Conservation (phyloP, 495 filamentous ascomycete species). For the Ascodesmis nigricans region DNA sequence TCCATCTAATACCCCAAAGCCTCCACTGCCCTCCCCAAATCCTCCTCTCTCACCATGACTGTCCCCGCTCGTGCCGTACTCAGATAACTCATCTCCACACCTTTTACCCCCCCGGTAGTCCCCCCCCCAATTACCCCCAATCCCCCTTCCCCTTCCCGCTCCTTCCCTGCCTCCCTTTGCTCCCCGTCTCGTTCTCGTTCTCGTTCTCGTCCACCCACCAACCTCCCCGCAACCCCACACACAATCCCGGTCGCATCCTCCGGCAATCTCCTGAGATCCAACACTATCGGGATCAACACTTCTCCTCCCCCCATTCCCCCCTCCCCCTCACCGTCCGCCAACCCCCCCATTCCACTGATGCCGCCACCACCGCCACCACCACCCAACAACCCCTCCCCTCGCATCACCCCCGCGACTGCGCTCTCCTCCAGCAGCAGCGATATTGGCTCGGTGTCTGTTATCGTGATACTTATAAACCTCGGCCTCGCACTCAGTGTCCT, state of each 20-base stretch:
- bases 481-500: no score
- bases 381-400: no score
- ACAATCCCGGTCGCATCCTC: conserved; percentile 85
- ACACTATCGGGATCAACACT: conserved; percentile 65
- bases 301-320: no score
- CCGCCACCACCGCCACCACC: no score
- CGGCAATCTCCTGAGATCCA: conserved; percentile 62
- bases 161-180: conserved; percentile 23
- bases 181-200: conserved; percentile 16
- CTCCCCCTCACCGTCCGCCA: no score
- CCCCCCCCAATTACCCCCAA: conserved; percentile 12
- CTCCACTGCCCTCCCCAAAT: conserved; percentile 45
- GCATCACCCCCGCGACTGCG: no score
- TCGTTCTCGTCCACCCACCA: no score
- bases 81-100: conserved; percentile 73
- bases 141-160: no score
- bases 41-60: conserved; percentile 59
- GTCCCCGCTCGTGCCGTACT: conserved; percentile 76
- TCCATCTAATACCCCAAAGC: no score
- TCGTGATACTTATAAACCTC: conserved; percentile 74
- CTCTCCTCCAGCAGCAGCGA: conserved; percentile 63
- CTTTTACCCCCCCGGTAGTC: no score
- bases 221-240: conserved; percentile 64
- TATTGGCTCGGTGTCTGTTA: conserved; percentile 65
- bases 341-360: no score